These are phyloP conservation scores for Eucalyptus coolabah DNA, from an alignment of 345 rosid species.

Conservation along the genomic window DNA sequence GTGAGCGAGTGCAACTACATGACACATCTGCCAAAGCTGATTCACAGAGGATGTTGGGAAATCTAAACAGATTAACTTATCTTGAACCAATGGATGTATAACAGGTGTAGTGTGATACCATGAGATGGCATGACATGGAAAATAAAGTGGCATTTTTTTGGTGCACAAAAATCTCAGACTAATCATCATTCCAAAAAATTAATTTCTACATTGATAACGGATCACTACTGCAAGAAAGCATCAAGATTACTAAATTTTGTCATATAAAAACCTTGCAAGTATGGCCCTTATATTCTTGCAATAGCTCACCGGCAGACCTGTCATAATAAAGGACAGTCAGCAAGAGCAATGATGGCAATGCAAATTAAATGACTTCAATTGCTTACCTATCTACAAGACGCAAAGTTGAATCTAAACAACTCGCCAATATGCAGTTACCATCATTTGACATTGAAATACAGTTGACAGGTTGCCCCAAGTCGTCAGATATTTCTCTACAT, in stretches of 20 bases:
- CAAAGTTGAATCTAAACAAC: conserved; percentile 85
- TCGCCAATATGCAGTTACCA: conserved; percentile 73
- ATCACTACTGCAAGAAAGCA: background rate
- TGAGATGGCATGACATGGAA: background rate
- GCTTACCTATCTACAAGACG: conserved; percentile 77
- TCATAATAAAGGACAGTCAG: background rate
- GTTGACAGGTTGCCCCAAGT: conserved; percentile 90
- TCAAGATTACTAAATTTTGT: background rate
- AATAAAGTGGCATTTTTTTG: background rate
- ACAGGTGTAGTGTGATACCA: background rate
- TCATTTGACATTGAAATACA: conserved; percentile 93
- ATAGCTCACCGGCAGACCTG: conserved; percentile 75
- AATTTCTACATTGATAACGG: background rate
- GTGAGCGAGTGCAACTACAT: background rate
- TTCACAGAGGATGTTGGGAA: background rate
- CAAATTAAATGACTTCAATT: background rate
- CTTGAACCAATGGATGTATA: background rate
- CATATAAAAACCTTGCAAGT: conserved; percentile 66
- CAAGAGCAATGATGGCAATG: background rate
- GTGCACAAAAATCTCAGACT: background rate
- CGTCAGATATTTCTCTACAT: conserved; percentile 71
- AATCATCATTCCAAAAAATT: background rate
- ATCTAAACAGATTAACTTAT: background rate
- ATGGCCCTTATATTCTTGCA: conserved; percentile 94
- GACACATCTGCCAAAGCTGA: background rate